Percentiles rank a stretch among this genome's conserved stretches.
Evolutionary conservation across 2,329 filamentous ascomycete species (phyloP).

Genomic region (Ceratocystiopsis sp.): DNA sequence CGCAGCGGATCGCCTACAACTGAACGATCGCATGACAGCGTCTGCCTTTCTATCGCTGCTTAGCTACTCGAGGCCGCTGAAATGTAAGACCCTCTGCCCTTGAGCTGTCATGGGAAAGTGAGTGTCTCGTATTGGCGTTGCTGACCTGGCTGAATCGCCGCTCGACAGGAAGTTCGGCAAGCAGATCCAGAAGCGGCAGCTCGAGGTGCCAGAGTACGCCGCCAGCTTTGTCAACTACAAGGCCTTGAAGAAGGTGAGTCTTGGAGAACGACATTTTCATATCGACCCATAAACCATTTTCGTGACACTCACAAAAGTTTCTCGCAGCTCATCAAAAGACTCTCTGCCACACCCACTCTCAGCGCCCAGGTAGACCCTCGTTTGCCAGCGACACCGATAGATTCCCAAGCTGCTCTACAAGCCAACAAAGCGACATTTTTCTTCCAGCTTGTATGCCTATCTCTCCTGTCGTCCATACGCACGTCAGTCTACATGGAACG

Average conservation of each 20-base stretch:
- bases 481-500: constrained; percentile 5
- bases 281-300: neutral
- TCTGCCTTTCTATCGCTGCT: too few species aligned
- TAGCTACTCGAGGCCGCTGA: too few species aligned
- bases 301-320: constrained; percentile 16
- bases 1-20: too few species aligned
- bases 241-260: constrained; percentile 72
- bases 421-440: constrained; percentile 98
- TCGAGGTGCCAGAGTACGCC: constrained; percentile 97
- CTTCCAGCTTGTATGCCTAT: constrained; percentile 65
- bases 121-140: too few species aligned
- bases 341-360: constrained; percentile 79
- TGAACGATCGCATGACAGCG: too few species aligned
- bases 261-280: neutral
- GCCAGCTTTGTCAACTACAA: constrained; percentile 99
- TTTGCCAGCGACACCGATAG: constrained; percentile 30
- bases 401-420: constrained; percentile 79
- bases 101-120: too few species aligned
- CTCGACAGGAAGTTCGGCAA: constrained; percentile 91
- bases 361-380: constrained; percentile 52
- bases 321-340: constrained; percentile 85
- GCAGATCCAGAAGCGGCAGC: constrained; percentile 96
- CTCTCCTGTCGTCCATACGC: neutral
- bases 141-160: too few species aligned
- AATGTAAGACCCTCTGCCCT: too few species aligned